These are phyloP conservation scores for Lasiosphaeris hirsuta DNA, from an alignment of 495 filamentous ascomycete genomes.

Conservation along the genomic window DNA sequence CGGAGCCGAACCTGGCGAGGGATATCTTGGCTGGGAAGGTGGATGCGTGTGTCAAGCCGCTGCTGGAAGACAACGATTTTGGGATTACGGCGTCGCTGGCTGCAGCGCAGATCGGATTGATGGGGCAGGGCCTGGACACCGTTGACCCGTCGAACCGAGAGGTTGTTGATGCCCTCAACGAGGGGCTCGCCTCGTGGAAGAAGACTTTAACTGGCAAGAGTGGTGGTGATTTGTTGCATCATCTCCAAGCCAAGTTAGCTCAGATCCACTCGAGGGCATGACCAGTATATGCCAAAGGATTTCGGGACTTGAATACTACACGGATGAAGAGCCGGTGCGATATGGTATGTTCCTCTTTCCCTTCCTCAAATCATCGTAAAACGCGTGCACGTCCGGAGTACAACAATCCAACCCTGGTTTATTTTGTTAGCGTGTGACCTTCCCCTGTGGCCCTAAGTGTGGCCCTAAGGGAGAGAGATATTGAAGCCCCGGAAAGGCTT, in stretches of 20 bases:
- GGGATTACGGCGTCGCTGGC: background rate
- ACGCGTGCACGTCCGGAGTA: no score
- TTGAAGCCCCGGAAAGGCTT: no score
- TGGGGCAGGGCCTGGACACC: background rate
- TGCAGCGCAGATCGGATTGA: constrained; percentile 6
- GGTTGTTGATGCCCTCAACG: background rate
- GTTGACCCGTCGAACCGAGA: constrained; percentile 2
- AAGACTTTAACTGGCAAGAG: background rate
- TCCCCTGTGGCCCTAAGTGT: no score
- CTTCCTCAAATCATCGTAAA: no score
- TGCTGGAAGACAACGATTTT: background rate
- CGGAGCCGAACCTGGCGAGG: constrained; percentile 48
- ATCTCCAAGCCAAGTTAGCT: background rate
- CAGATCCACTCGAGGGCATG: background rate
- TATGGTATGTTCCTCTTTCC: no score
- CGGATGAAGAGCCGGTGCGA: no score
- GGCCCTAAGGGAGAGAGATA: no score
- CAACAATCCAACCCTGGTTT: no score
- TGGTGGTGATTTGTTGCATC: background rate
- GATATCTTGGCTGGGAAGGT: constrained; percentile 23
- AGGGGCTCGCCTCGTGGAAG: background rate
- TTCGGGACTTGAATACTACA: no score
- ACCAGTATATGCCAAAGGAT: background rate
- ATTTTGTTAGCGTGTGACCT: no score
- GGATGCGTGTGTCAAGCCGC: background rate